Percentiles rank a stretch among this genome's conserved stretches.
Conservation (phyloP, 371 early-diverging fungal genomes). For the Conidiobolus incongruus region DNA sequence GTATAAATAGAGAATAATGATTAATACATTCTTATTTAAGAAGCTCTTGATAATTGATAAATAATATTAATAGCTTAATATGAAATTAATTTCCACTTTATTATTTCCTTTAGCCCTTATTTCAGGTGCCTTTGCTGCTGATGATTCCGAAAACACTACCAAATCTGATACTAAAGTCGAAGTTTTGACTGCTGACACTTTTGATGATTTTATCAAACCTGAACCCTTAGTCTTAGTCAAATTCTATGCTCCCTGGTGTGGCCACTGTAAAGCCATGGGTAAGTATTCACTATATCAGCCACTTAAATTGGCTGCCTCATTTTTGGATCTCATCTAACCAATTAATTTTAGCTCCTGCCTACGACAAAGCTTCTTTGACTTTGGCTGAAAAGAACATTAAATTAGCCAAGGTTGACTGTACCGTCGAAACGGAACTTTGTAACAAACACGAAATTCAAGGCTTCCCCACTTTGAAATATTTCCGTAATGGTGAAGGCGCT, state of each 20-base stretch:
- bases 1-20: too few relatives aligned
- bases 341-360: constrained; percentile 78
- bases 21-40: too few relatives aligned
- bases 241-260: constrained; percentile 75
- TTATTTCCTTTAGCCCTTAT: not conserved
- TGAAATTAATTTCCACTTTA: too few relatives aligned
- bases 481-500: constrained; percentile 31
- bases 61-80: too few relatives aligned
- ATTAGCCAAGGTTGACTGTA: constrained; percentile 91
- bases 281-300: not conserved
- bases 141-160: too few relatives aligned
- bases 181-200: constrained; percentile 35
- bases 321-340: too few relatives aligned
- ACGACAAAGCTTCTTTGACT: constrained; percentile 62
- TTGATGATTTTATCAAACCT: constrained; percentile 25
- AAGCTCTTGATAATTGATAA: too few relatives aligned
- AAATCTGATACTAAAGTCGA: constrained; percentile 54
- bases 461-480: constrained; percentile 85
- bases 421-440: constrained; percentile 58
- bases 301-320: constrained; percentile 23
- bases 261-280: constrained; percentile 27
- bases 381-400: constrained; percentile 30
- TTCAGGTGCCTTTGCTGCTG: not conserved
- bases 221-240: constrained; percentile 53
- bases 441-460: constrained; percentile 54